phyloP scores from a whole-genome alignment of 2,329 filamentous ascomycete genomes.

The Aspergillus sp. region DNA sequence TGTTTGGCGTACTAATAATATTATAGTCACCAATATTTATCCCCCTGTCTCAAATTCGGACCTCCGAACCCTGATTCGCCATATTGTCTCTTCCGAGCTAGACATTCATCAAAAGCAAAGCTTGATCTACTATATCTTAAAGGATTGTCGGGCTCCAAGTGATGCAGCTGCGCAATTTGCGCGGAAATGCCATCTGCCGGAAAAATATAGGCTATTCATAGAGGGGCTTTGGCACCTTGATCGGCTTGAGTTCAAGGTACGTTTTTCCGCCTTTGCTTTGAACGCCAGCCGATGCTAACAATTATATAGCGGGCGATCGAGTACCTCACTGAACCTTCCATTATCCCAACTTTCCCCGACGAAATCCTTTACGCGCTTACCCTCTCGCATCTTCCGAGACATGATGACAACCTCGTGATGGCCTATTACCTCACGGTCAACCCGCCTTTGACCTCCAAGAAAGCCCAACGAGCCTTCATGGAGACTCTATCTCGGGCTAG shows the following conservation, averaged over 20 bases:
- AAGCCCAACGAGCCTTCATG: conserved; percentile 67
- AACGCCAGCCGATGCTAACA: conserved; percentile 11
- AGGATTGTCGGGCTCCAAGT: conserved; percentile 63
- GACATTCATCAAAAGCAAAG: conserved; percentile 77
- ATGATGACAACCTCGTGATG: conserved; percentile 65
- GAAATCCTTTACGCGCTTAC: conserved; percentile 74
- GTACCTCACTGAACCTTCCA: conserved; percentile 74
- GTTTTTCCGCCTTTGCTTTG: conserved; percentile 9
- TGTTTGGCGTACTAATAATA: conserved; percentile 11
- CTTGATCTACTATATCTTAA: conserved; percentile 78
- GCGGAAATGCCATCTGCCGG: conserved; percentile 63
- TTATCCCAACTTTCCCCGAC: conserved; percentile 78
- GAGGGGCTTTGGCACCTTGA: conserved; percentile 82
- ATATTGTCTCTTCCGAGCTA: conserved; percentile 64
- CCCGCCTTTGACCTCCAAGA: conserved; percentile 66
- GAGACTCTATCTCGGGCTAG: conserved; percentile 66
- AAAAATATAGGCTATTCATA: conserved; percentile 77
- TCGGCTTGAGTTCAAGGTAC: conserved; percentile 64
- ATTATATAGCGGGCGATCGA: conserved; percentile 62
- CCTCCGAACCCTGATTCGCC: conserved; percentile 67
- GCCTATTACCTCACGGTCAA: conserved; percentile 77
- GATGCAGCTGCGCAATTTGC: conserved; percentile 61
- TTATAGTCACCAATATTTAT: conserved; percentile 62
- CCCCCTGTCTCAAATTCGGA: conserved; percentile 70
- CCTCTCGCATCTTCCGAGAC: conserved; percentile 54